These are phyloP conservation scores for Micromonas pusilla DNA, from an alignment of 139 green algal species.

Conservation along the genomic window DNA sequence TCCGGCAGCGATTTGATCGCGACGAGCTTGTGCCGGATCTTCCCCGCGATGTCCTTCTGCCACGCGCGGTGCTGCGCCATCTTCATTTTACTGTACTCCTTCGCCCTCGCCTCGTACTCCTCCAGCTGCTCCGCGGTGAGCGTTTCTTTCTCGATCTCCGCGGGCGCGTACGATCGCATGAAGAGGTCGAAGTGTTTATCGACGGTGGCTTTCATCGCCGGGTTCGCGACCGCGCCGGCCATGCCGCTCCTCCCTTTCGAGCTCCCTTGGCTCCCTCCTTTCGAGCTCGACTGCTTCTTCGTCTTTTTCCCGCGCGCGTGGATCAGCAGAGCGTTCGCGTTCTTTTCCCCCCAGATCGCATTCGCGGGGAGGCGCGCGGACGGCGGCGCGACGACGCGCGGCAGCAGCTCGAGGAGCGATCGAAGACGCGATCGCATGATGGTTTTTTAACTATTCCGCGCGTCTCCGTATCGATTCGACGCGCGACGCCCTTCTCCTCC, in stretches of 20 bases:
- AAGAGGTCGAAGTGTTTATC: background rate
- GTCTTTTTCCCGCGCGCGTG: no score
- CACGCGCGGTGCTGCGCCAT: constrained; percentile 46
- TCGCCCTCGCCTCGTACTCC: constrained; percentile 28
- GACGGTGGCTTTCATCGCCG: background rate
- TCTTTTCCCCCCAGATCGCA: no score
- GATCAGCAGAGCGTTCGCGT: no score
- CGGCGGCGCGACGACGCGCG: no score
- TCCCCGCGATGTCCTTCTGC: constrained; percentile 42
- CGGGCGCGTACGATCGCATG: background rate
- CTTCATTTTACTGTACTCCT: constrained; percentile 42
- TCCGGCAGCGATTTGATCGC: constrained; percentile 43
- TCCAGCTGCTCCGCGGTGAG: background rate
- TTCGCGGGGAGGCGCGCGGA: no score
- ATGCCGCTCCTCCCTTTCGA: no score
- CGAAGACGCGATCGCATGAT: no score
- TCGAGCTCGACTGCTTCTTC: background rate
- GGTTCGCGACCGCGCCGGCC: background rate
- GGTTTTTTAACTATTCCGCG: no score
- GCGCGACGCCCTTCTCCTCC: no score
- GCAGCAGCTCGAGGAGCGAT: no score
- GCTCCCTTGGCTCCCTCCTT: background rate
- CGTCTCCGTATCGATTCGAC: no score
- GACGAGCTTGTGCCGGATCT: constrained; percentile 43
- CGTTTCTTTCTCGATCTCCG: background rate